Base-by-base conservation (phyloP, 352 stramenopile genomes). In the Pythium sukuiense region DNA sequence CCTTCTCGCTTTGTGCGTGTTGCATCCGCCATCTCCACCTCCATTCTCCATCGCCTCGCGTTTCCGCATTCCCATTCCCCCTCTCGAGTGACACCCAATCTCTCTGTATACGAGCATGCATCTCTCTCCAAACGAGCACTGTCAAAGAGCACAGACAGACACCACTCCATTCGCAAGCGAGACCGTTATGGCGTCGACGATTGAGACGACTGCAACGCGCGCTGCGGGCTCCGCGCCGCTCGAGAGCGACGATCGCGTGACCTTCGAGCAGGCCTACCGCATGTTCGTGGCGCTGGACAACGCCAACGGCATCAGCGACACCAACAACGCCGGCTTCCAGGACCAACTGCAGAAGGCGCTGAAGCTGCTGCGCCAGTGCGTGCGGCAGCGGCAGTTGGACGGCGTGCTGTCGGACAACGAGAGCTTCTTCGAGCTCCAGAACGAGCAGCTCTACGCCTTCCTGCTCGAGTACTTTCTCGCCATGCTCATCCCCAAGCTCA, bases 391-490 rank as follows among this genome's bases (percentile, higher is more conserved):
- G 4, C 78, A 89, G 54, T 58, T 77, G 37, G 82, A 93, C 72
- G 79, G 81, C 55, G 69, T 86, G 26, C 73, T 95, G 30, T 88
- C 81, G 6, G 60, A 76, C 33, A 93, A 95, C 69, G 85, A 94
- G 72, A 72, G 65, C 52, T 86, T 91, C 58, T 88, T 90, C 50
- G 88, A 96, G 73, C 76, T 96, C 46, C 82, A 85, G 37, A 95
- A 85, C 59, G 63, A 76, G 55, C 86, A 96, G 69, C 79, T 96
- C 20, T 92, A 95, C 55, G 87, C 83, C 26, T 81, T 95, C 41
- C 87, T 88, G 26, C 46, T 93, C 41, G 85, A 96, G 59, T 94
- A 87, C 70, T 93, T 91, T 69, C 59, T 94, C 46, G 87, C 79
- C 5, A 86, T 92, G 70, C 78, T 94, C 11, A 77, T 78, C 29